phyloP scores from a whole-genome alignment of 2,329 filamentous ascomycete species.

The Annulohypoxylon truncatum region DNA sequence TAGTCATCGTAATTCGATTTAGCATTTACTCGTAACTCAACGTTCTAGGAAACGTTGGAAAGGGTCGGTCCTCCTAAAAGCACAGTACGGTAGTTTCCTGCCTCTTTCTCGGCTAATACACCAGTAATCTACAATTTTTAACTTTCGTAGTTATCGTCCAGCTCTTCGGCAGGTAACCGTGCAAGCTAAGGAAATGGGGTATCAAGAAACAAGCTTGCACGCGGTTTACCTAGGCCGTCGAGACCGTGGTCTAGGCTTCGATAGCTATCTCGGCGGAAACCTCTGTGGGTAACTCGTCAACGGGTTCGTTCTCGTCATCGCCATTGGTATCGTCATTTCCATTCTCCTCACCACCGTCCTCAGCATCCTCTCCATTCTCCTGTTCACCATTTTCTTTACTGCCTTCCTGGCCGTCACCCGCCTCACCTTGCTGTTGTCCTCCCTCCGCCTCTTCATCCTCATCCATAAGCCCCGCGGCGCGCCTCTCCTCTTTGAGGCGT shows the following conservation, averaged over 20 bases:
- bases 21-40: not conserved
- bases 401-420: constrained; percentile 51
- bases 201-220: constrained; percentile 43
- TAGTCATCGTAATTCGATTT: not conserved
- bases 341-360: constrained; percentile 6
- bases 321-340: not conserved
- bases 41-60: not conserved
- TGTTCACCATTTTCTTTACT: constrained; percentile 36
- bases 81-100: not conserved
- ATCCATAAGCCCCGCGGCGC: constrained; percentile 49
- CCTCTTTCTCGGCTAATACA: not conserved
- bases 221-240: constrained; percentile 1
- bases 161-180: constrained; percentile 1
- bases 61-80: not conserved
- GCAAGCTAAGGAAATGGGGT: constrained; percentile 43
- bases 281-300: not conserved
- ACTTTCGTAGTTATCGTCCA: not conserved
- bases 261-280: constrained; percentile 33
- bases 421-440: constrained; percentile 57
- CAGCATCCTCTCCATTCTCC: constrained; percentile 28
- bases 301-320: not conserved
- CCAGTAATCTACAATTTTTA: constrained; percentile 1
- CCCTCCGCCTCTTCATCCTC: constrained; percentile 55
- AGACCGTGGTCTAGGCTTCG: constrained; percentile 7
- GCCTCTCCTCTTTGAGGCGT: constrained; percentile 57